Evolutionary conservation across 192 early-diverging fungal genomes (phyloP), one percentile per base, ranked within the genome.

Genomic region (Kappamyces sp.): DNA sequence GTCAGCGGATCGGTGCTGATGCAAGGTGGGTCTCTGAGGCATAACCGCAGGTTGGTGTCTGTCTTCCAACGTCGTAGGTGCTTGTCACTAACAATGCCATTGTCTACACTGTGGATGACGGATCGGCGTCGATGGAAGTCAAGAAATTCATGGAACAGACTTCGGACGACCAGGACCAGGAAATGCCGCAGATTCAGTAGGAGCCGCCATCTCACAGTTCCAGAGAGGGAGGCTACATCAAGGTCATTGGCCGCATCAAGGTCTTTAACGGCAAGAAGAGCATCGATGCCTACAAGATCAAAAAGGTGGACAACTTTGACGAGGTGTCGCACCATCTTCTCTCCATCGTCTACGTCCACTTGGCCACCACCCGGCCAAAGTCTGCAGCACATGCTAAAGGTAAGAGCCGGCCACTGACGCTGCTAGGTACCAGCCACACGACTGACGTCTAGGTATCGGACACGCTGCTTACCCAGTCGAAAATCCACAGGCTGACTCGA

Each of bases 61-160:
- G 23, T 23, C 23, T 23, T 23, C 23, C 23, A 23, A 23, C 23
- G 23, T 23, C 23, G 23, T 23, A 23, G 48, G 65, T 86, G 5
- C 64, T 61, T 33, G 66, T 66, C 35, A 78, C 83, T 49, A 68
- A 84, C 1, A 84, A 82, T 54, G 76, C 84, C 53, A 57, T 77
- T 33, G 75, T 61, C n/a, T 95, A 87, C 67, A 67, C 70, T 12
- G 47, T 95, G 3, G 86, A 92, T 47, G 92, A 95, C 68, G 90
- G 90, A 12, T 86, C 89, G 10, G 85, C 87, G 13, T 66, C 49
- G 50, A 84, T 90, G 32, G 90, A 95, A 39, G 83, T 81, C 32
- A 80, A 76, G 53, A 73, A 79, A 55, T 92, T 78, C 69, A 31
- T 77, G 4, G 71, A 77, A n/a, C 64, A 70, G 0, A 68, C 74